A percentile compares a stretch with the other conserved stretches of the same genome.
These are phyloP conservation scores for Stentor coeruleus DNA, from an alignment of 73 alveolate genomes.

Conservation along the genomic window DNA sequence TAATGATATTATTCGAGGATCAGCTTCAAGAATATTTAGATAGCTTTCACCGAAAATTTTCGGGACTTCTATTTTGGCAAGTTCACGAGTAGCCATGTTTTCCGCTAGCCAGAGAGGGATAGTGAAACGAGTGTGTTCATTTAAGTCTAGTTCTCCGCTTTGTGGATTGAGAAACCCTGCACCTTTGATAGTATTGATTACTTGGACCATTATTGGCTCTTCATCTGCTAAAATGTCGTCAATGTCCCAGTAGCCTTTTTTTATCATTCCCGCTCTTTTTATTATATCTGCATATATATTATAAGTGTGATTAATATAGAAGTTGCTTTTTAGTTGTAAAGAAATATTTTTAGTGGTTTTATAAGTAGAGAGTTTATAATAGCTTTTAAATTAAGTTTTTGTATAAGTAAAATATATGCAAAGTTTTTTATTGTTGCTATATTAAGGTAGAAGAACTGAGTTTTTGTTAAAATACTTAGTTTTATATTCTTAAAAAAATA, in stretches of 20 bases:
- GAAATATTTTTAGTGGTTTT: neutral
- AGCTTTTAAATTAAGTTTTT: too few species aligned
- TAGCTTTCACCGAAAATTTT: neutral
- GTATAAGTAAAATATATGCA: too few species aligned
- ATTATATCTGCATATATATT: neutral
- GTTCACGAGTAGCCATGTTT: neutral
- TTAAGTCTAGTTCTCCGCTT: conserved; percentile 1
- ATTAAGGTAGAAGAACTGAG: too few species aligned
- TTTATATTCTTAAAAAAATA: too few species aligned
- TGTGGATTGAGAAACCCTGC: neutral
- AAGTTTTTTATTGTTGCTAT: too few species aligned
- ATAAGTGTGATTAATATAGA: too few species aligned
- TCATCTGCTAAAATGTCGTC: conserved; percentile 20
- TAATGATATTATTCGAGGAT: conserved; percentile 9
- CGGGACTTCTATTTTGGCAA: conserved; percentile 3
- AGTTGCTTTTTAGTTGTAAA: neutral
- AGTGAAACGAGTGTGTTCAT: neutral
- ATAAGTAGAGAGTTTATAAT: neutral
- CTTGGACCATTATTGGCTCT: conserved; percentile 8
- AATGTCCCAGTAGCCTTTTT: conserved; percentile 24
- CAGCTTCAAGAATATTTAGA: conserved; percentile 1
- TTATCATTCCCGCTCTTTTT: conserved; percentile 24
- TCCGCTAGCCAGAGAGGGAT: conserved; percentile 6
- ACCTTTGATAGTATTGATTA: neutral
- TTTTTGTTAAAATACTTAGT: too few species aligned